phyloP scores from a whole-genome alignment of 2,329 filamentous ascomycete genomes.

The Diplodia seriata region DNA sequence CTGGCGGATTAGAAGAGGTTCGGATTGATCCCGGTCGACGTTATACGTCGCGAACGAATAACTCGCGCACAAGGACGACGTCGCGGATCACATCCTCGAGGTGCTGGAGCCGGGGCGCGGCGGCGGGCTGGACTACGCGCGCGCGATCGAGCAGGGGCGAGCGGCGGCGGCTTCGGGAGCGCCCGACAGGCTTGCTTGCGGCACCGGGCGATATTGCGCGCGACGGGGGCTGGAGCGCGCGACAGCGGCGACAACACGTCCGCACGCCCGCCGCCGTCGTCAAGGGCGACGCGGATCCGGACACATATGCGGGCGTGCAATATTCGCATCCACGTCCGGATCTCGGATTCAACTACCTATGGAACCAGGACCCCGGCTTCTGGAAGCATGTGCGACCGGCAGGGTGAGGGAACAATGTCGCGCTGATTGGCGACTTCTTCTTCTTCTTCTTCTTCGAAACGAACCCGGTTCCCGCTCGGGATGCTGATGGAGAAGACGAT shows the following conservation, averaged over 20 bases:
- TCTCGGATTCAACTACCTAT: too few relatives aligned
- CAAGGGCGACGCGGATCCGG: slow-evolving; percentile 22
- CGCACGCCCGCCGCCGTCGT: not conserved
- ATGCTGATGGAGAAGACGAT: slow-evolving; percentile 34
- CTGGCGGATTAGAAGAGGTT: too few relatives aligned
- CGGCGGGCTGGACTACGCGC: not conserved
- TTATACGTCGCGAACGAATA: too few relatives aligned
- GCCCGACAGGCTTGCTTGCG: not conserved
- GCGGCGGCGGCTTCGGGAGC: not conserved
- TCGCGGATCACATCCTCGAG: not conserved
- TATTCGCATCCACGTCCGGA: too few relatives aligned
- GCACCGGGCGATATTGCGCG: slow-evolving; percentile 2
- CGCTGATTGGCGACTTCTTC: slow-evolving; percentile 34
- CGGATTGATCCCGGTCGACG: too few relatives aligned
- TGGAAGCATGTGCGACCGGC: too few relatives aligned
- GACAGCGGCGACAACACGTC: not conserved
- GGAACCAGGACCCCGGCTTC: too few relatives aligned
- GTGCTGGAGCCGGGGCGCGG: not conserved
- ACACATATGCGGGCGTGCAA: too few relatives aligned
- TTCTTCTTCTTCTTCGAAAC: slow-evolving; percentile 27
- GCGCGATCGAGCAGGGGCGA: not conserved
- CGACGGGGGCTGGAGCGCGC: slow-evolving; percentile 3
- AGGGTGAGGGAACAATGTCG: too few relatives aligned
- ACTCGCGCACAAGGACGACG: not conserved
- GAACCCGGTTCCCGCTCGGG: slow-evolving; percentile 32